Base-by-base conservation (phyloP, 2,329 filamentous ascomycete genomes). In the Penicillium olsonii region DNA sequence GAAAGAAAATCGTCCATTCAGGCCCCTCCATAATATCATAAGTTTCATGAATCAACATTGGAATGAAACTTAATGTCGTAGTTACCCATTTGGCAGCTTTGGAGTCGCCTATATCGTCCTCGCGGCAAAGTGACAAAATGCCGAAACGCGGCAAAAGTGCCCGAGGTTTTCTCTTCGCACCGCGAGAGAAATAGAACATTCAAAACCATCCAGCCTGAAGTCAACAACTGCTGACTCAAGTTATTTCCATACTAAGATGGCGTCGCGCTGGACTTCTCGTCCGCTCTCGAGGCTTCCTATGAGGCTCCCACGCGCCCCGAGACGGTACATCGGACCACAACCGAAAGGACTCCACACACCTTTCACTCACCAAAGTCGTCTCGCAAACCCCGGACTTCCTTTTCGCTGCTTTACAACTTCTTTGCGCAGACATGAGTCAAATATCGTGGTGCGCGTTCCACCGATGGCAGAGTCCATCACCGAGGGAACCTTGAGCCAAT, bases 401-500 rank as follows among this genome's bases (percentile, higher is more conserved):
- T 6, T 19, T 18, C 37, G 37, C 14, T 3, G 24, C 11, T 38
- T 38, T 5, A 38, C 19, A 19, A 26, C 9, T 24, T 38, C 35
- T 10, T 15, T 20, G 12, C 37, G 37, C 14, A 24, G 17, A 2
- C 11, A 39, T 27, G n/a, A 39, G 6, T 27, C 22, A 20, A 39
- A 18, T 9, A 26, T 39, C 7, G 22, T 39, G 8, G 37, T 39
- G 20, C 37, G 20, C 8, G 37, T 39, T 17, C 22, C 37, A 11
- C 22, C 37, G 2, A 39, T 39, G 37, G 37, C 37, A 26, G 92
- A 96, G 75, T 96, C 92, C 45, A 96, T 96, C 71, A 92, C 89
- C 24, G 92, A 96, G 73, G 92, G 92, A 52, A 96, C 92, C 10
- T 72, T 96, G 63, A 95, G 94, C 76, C 89, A 94, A 68, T 95